Conservation (phyloP, 2,329 filamentous ascomycete genomes). For the Gnomoniopsis sp. region DNA sequence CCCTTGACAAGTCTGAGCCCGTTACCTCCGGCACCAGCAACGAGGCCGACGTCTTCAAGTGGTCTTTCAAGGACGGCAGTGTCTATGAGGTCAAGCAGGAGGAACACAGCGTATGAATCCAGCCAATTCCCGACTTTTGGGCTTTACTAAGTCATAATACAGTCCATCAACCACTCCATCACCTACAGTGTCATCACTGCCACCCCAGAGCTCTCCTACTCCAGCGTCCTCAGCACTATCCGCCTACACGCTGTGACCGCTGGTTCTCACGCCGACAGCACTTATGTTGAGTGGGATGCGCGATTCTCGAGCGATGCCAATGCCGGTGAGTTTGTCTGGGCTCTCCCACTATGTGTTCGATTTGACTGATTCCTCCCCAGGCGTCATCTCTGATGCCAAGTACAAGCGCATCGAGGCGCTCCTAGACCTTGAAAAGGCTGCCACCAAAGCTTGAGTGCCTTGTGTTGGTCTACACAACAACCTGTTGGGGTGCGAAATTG, state of each 20-base stretch:
- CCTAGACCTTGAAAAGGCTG: conserved; percentile 58
- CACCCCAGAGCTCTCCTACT: conserved; percentile 62
- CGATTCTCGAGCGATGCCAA: conserved; percentile 70
- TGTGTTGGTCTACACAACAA: no score
- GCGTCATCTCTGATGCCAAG: conserved; percentile 70
- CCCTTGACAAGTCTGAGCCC: conserved; percentile 58
- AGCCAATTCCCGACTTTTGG: not conserved
- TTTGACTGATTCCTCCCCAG: conserved; percentile 34
- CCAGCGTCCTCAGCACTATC: conserved; percentile 64
- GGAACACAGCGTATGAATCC: conserved; percentile 61
- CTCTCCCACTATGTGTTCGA: not conserved
- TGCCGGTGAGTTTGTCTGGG: conserved; percentile 49
- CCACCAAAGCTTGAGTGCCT: conserved; percentile 28
- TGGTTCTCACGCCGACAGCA: conserved; percentile 60
- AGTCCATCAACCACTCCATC: conserved; percentile 72
- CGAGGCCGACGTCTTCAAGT: conserved; percentile 67
- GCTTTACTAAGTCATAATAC: not conserved
- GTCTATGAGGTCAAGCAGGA: conserved; percentile 72
- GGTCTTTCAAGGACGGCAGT: conserved; percentile 68
- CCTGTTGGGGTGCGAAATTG: no score
- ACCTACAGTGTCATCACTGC: conserved; percentile 70
- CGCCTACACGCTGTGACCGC: conserved; percentile 64
- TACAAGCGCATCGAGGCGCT: conserved; percentile 73
- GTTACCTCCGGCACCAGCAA: conserved; percentile 55
- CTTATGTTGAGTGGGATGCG: conserved; percentile 66